A percentile compares a stretch with the other conserved stretches of the same genome.
These are phyloP conservation scores for Aspergillus sergii DNA, from an alignment of 2,329 filamentous ascomycete genomes.

Conservation along the genomic window DNA sequence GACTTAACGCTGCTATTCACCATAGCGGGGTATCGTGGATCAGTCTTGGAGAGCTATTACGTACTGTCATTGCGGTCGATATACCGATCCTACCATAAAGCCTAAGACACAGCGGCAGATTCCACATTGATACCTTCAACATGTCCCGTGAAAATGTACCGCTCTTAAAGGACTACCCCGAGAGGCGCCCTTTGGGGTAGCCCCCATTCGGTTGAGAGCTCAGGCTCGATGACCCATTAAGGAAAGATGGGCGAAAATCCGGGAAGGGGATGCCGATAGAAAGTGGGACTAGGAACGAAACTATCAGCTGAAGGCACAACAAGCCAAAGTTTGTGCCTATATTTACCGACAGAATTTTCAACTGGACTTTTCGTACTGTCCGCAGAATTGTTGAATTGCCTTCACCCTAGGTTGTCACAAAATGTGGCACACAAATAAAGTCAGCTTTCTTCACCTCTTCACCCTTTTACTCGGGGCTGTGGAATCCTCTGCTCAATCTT, in stretches of 20 bases:
- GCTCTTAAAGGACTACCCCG: background rate
- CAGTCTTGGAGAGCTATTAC: too few relatives aligned
- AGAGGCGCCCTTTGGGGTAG: background rate
- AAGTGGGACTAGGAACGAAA: background rate
- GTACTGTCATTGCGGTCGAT: background rate
- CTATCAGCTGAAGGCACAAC: background rate
- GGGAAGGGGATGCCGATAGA: background rate
- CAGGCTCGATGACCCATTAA: background rate
- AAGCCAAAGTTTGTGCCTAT: background rate
- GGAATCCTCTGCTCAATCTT: background rate
- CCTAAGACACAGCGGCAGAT: background rate
- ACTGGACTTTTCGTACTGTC: background rate
- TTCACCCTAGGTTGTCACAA: background rate
- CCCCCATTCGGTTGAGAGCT: background rate
- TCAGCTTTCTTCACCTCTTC: background rate
- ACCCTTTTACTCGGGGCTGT: background rate
- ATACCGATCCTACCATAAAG: background rate
- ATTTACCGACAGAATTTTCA: background rate
- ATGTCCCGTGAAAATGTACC: background rate
- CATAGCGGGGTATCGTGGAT: background rate
- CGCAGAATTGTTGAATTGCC: background rate
- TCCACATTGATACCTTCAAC: background rate
- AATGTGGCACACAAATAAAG: background rate
- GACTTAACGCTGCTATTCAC: background rate
- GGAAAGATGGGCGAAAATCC: background rate